Evolutionary conservation across 2,329 filamentous ascomycete species (phyloP).

Genomic region (Aspergillus brunneoviolaceus): DNA sequence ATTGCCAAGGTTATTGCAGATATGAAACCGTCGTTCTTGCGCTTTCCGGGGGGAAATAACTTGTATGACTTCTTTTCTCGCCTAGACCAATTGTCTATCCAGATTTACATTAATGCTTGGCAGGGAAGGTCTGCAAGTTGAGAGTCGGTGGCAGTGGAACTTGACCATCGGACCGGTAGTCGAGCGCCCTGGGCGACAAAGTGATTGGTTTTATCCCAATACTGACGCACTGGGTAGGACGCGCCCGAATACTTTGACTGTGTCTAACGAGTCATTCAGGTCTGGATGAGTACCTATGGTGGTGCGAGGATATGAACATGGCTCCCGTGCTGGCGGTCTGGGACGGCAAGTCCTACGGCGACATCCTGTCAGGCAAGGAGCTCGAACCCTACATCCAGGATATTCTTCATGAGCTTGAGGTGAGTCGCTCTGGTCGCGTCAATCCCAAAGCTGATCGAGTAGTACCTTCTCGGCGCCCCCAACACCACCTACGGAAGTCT

Average conservation of each 20-base stretch:
- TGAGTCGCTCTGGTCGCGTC: neutral
- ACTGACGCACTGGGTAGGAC: constrained; percentile 58
- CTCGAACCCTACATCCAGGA: constrained; percentile 59
- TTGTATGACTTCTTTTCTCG: constrained; percentile 34
- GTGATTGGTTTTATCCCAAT: constrained; percentile 60
- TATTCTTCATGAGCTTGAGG: constrained; percentile 61
- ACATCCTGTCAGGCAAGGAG: constrained; percentile 50
- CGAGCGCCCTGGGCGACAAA: constrained; percentile 54
- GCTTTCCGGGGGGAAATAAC: constrained; percentile 67
- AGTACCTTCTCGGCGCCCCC: constrained; percentile 57
- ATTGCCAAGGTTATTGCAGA: constrained; percentile 54
- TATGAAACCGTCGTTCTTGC: constrained; percentile 58
- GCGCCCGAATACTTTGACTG: too few relatives aligned
- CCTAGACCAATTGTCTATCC: neutral
- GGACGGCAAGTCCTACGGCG: constrained; percentile 55
- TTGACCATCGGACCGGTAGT: constrained; percentile 43
- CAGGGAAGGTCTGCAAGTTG: constrained; percentile 30
- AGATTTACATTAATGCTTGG: neutral
- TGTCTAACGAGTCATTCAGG: constrained; percentile 2
- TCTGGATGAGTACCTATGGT: constrained; percentile 59
- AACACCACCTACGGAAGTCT: constrained; percentile 57
- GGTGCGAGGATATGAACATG: constrained; percentile 61
- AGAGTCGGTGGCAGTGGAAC: constrained; percentile 43
- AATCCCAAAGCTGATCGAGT: neutral
- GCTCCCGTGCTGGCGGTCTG: constrained; percentile 59